These are phyloP conservation scores for Grifola frondosa DNA, from an alignment of 1,284 basidiomycete genomes.

Conservation along the genomic window DNA sequence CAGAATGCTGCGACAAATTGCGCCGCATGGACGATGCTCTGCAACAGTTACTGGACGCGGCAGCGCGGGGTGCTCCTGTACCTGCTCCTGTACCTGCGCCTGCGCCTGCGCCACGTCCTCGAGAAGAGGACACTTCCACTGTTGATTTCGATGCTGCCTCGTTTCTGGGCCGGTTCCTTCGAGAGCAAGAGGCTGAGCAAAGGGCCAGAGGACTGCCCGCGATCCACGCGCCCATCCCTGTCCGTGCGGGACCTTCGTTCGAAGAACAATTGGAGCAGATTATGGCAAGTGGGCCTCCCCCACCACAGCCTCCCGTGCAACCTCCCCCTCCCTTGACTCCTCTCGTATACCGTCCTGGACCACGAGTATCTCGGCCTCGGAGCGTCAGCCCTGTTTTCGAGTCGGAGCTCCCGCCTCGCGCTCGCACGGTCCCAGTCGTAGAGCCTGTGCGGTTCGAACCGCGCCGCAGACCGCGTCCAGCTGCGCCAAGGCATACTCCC, in stretches of 20 bases:
- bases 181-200: too few species aligned
- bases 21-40: constrained; percentile 46
- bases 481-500: constrained; percentile 3
- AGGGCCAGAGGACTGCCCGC: constrained; percentile 30
- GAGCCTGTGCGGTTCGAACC: constrained; percentile 16
- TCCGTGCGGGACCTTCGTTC: constrained; percentile 47
- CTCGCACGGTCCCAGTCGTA: constrained; percentile 27
- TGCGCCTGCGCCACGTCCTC: constrained; percentile 13
- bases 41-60: constrained; percentile 22
- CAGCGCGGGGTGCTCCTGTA: too few species aligned
- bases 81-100: constrained; percentile 9
- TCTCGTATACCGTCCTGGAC: constrained; percentile 52
- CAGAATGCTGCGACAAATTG: constrained; percentile 39
- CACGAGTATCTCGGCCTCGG: constrained; percentile 39
- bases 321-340: constrained; percentile 53
- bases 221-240: constrained; percentile 42
- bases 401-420: constrained; percentile 27
- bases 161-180: constrained; percentile 28
- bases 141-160: constrained; percentile 20
- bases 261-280: constrained; percentile 62
- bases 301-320: constrained; percentile 42
- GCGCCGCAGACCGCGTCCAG: constrained; percentile 2
- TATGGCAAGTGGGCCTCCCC: constrained; percentile 42
- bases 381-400: constrained; percentile 43
- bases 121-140: constrained; percentile 22